Base-by-base conservation (phyloP, 2,329 filamentous ascomycete genomes). In the Penicillium digitatum region DNA sequence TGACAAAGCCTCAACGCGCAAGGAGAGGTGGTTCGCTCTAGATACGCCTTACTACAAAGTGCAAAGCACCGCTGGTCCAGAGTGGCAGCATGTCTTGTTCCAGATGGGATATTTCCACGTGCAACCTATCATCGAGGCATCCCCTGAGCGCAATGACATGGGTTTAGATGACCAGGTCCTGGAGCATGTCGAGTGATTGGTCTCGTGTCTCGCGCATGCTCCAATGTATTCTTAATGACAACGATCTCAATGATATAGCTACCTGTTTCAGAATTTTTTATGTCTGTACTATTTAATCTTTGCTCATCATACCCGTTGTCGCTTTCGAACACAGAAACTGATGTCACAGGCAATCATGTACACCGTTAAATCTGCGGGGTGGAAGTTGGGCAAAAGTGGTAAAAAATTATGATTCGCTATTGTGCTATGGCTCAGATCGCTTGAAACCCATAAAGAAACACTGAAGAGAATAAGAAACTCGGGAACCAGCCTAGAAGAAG, bases 1-100 rank as follows among this genome's bases (percentile, higher is more conserved):
- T 1, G 79, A 82, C 51, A 82, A 90, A 58, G 79, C 80, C 29
- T 83, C 76, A 2, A 89, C 86, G 8, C 80, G 89, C 39, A 79
- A 83, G 46, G 88, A 93, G 57, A 81, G 80, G 55, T 94, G 90
- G 79, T 93, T 95, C 66, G 77, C 81, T 0, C 77, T 80, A 3
- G 76, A 78, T 11, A 70, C 89, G 10, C 85, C 88, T 63, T 77
- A 84, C 3, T 69, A 77, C 1, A 74, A 81, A 22, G 84, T 93
- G 2, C 78, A 90, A 73, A 76, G 74, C n/a, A 93, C 90, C 0
- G 85, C 83, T 14, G 72, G 70, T 11, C 59, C 63, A 11, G 72
- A 70, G 50, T 78, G 77, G 72, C 74, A 76, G 57, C 61, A 72
- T 29, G 56, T 69, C 12, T 63, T 75, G 43, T 62, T 69, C 38